Percentiles rank a stretch among this genome's conserved stretches.
Evolutionary conservation across 768 basidiomycete genomes (phyloP).

Genomic region (Glaciozyma martinii): DNA sequence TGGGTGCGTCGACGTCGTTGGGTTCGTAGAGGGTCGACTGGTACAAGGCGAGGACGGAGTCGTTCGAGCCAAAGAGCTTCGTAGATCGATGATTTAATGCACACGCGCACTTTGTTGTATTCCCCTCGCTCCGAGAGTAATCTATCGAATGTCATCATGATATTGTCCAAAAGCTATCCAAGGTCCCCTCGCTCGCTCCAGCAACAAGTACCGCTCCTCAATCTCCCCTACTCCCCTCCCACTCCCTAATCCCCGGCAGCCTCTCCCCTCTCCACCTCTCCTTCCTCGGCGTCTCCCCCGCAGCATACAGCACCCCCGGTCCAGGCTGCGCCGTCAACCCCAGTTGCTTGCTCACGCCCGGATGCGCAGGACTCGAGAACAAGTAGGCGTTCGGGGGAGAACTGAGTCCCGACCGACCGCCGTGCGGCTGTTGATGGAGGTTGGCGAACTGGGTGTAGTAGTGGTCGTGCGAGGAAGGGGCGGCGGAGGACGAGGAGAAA

Average conservation of each 20-base stretch:
- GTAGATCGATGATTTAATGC: neutral
- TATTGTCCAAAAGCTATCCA: no score
- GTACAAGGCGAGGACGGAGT: slow-evolving; percentile 20
- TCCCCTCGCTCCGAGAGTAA: no score
- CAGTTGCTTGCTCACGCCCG: slow-evolving; percentile 18
- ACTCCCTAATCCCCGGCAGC: neutral
- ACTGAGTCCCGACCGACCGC: neutral
- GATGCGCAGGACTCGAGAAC: slow-evolving; percentile 27
- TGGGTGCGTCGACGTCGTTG: slow-evolving; percentile 21
- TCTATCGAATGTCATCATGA: no score
- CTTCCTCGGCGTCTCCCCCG: slow-evolving; percentile 18
- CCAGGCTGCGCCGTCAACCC: slow-evolving; percentile 27
- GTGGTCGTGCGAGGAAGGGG: neutral
- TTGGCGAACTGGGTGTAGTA: neutral
- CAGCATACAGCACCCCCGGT: slow-evolving; percentile 18
- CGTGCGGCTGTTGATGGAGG: neutral
- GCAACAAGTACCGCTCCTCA: no score
- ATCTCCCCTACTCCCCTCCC: neutral
- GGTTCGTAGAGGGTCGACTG: slow-evolving; percentile 23
- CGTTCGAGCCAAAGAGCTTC: neutral
- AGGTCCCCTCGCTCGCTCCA: no score
- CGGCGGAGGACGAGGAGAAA: neutral
- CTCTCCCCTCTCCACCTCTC: neutral
- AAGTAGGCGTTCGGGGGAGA: slow-evolving; percentile 14
- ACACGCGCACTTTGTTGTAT: no score